A percentile compares a stretch with the other conserved stretches of the same genome.
These are phyloP conservation scores for Halophytophthora polymorphica DNA, from an alignment of 352 stramenopile genomes.

Conservation along the genomic window DNA sequence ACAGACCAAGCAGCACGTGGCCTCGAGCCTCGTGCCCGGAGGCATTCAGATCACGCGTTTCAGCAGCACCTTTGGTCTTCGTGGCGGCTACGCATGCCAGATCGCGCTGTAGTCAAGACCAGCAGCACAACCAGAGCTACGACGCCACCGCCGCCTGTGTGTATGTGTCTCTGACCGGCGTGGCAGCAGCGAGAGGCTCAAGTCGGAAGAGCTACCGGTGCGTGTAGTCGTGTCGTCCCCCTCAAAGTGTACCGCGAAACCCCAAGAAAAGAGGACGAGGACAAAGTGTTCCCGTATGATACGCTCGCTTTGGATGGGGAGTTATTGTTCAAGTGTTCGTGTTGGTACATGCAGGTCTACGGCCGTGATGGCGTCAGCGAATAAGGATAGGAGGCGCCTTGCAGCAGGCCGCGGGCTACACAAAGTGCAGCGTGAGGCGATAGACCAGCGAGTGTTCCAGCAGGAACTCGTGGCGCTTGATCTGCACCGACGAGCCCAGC, in stretches of 20 bases:
- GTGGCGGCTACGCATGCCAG: constrained; percentile 26
- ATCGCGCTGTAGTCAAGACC: constrained; percentile 18
- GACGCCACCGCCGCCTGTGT: neutral
- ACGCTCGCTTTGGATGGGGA: no score
- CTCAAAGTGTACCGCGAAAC: no score
- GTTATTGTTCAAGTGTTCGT: neutral
- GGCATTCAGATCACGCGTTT: constrained; percentile 32
- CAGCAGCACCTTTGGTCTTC: constrained; percentile 24
- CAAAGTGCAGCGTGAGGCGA: constrained; percentile 74
- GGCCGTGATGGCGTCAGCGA: neutral
- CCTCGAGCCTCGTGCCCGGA: constrained; percentile 13
- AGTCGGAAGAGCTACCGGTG: no score
- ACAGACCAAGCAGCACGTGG: constrained; percentile 14
- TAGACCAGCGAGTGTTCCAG: constrained; percentile 82
- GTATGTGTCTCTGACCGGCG: neutral
- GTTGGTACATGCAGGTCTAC: neutral
- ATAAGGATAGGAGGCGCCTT: constrained; percentile 7
- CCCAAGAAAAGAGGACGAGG: no score
- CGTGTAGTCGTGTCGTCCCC: no score
- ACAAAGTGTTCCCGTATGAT: no score
- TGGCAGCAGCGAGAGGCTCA: no score
- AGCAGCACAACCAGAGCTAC: neutral
- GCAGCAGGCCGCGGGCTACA: constrained; percentile 26
- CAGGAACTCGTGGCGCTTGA: constrained; percentile 81
- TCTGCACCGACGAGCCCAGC: constrained; percentile 52